Evolutionary conservation across 2,329 filamentous ascomycete species (phyloP).

Genomic region (Plectosphaerella plurivora): DNA sequence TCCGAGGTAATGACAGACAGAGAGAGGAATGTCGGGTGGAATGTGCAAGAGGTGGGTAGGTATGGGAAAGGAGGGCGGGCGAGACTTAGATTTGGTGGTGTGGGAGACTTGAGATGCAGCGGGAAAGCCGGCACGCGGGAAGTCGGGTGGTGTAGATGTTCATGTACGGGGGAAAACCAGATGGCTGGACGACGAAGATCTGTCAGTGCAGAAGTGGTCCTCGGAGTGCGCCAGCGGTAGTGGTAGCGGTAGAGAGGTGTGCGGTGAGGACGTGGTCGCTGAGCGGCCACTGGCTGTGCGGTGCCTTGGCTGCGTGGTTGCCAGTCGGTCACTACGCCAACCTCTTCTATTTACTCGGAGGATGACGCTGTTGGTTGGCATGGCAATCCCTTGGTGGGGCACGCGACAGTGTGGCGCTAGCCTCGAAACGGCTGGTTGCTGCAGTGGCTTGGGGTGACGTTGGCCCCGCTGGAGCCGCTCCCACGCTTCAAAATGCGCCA

Average conservation of each 20-base stretch:
- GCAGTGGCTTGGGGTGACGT: neutral
- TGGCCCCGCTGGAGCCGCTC: neutral
- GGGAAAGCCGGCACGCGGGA: neutral
- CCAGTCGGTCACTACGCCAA: conserved; percentile 1
- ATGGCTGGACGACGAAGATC: neutral
- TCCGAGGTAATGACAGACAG: conserved; percentile 2
- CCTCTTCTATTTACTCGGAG: conserved; percentile 3
- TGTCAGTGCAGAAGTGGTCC: no score
- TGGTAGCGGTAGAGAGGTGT: neutral
- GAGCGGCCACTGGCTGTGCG: neutral
- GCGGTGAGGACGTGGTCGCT: neutral
- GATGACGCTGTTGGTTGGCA: neutral
- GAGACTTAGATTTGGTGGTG: conserved; percentile 10
- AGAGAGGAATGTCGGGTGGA: conserved; percentile 9
- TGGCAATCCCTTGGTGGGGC: neutral
- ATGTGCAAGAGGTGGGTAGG: neutral
- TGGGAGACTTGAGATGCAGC: neutral
- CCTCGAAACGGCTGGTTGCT: neutral
- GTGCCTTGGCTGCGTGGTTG: neutral
- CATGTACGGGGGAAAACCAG: neutral
- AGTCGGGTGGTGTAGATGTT: neutral
- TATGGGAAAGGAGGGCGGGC: conserved; percentile 1
- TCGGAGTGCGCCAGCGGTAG: neutral
- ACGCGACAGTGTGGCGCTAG: neutral
- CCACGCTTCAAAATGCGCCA: neutral